Evolutionary conservation across 2,329 filamentous ascomycete species (phyloP), one percentile per base, ranked within the genome.

Genomic region (Ceratocystis eucalypticola): DNA sequence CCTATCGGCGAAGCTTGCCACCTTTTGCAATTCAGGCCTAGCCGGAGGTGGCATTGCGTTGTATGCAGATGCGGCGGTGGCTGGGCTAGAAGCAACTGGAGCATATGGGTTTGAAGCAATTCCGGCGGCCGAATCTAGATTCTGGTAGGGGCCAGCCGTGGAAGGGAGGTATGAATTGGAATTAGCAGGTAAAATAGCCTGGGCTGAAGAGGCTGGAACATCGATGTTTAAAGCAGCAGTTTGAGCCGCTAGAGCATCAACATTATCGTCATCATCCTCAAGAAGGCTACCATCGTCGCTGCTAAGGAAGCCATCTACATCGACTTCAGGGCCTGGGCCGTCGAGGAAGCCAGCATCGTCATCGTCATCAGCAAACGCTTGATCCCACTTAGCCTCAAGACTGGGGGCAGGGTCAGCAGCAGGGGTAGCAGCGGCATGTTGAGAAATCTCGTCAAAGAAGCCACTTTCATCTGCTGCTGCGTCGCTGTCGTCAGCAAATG

Each of bases 1-100:
- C 75, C 95, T 95, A 74, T 93, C 88, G 5, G 84, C 90, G 75
- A 96, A 99, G 75, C 93, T 97, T 73, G 95, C 85, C 0, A 84
- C 80, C 75, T 85, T 85, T 37, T 76, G 75, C 67, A 82, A 71
- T 69, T 81, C 77, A n/a, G 80, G 79, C 12, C 73, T 75, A 0
- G 72, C 71, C 48, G 75, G 74, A 28, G 74, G 73, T 33, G 74
- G 72, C 41, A 75, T 72, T 1, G 75, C 76, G 69, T 77, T 80
- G 41, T 74, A 72, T 8, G 72, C 69, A 1, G 71, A 68, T 2
- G 72, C 71, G 0, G 71, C 67, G 3, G 72, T 71, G 28, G 73
- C 70, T 5, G 67, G 61, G 7, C 65, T 57, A 44, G 69, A 48
- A 5, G 64, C 57, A 10, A 59, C 64, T 8, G 69, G 17, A 5